These are phyloP conservation scores for Aspergillus egyptiacus DNA, from an alignment of 495 filamentous ascomycete genomes.

Conservation along the genomic window DNA sequence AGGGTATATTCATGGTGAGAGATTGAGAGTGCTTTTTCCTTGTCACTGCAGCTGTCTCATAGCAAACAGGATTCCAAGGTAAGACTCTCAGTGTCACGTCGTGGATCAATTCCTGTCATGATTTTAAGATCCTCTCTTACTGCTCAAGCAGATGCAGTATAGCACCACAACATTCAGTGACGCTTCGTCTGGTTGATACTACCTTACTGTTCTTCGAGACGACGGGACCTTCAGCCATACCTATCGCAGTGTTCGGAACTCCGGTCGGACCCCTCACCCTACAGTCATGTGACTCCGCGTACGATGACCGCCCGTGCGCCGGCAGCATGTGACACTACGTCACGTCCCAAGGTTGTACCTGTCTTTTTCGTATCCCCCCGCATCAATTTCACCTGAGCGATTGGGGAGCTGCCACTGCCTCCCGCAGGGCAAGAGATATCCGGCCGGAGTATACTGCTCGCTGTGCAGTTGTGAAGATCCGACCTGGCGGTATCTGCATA, in stretches of 20 bases:
- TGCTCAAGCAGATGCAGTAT: not conserved
- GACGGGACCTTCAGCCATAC: too few species aligned
- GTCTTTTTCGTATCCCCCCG: constrained; percentile 8
- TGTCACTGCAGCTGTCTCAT: not conserved
- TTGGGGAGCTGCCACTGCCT: not conserved
- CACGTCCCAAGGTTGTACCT: constrained; percentile 15
- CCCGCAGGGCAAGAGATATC: not conserved
- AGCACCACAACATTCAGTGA: not conserved
- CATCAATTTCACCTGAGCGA: too few species aligned
- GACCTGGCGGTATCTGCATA: too few species aligned
- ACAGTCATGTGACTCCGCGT: constrained; percentile 5
- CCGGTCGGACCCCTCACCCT: not conserved
- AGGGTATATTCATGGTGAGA: too few species aligned
- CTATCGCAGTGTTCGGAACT: not conserved
- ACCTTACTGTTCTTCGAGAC: too few species aligned
- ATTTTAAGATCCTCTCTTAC: too few species aligned
- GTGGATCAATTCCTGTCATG: not conserved
- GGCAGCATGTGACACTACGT: constrained; percentile 17
- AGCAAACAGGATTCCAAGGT: not conserved
- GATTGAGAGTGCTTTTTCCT: too few species aligned
- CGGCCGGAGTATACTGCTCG: not conserved
- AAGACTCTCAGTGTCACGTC: not conserved
- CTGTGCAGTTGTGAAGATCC: not conserved
- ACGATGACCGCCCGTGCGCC: not conserved
- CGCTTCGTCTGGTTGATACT: too few species aligned